Conservation (phyloP, 2,329 filamentous ascomycete species). For the Neoscytalidium dimidiatum region DNA sequence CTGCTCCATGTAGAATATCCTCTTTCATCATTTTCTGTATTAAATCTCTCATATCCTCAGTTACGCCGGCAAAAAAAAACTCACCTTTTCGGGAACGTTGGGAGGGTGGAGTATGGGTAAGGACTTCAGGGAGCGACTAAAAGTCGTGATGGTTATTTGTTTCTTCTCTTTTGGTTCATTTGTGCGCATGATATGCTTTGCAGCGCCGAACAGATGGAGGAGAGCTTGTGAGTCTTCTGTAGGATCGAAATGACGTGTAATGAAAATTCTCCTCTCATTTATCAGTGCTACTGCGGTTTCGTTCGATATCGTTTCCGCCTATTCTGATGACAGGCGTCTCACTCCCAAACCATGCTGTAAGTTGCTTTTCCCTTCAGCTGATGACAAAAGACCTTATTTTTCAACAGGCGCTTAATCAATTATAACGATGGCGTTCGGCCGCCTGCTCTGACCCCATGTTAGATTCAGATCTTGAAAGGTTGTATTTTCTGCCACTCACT, state of each 20-base stretch:
- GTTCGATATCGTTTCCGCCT: neutral
- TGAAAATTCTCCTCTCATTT: conserved; percentile 20
- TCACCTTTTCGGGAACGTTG: conserved; percentile 12
- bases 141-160: conserved; percentile 15
- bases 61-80: conserved; percentile 14
- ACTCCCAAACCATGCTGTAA: neutral
- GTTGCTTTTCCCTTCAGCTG: too few relatives aligned
- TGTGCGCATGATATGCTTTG: neutral
- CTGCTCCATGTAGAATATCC: conserved; percentile 20
- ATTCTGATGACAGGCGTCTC: neutral
- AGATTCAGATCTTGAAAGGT: too few relatives aligned
- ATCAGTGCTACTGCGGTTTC: neutral
- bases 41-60: conserved; percentile 16
- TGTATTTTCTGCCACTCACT: too few relatives aligned
- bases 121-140: conserved; percentile 10
- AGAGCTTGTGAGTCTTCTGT: conserved; percentile 6
- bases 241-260: conserved; percentile 16
- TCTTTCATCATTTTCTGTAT: conserved; percentile 13
- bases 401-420: too few relatives aligned
- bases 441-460: too few relatives aligned
- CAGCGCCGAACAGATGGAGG: neutral
- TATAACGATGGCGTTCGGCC: too few relatives aligned
- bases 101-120: conserved; percentile 14
- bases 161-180: conserved; percentile 11
- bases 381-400: too few relatives aligned